Percentiles rank a stretch among this genome's conserved stretches.
Conservation (phyloP, 129 eudicot species). For the Saposhnikovia divaricata region DNA sequence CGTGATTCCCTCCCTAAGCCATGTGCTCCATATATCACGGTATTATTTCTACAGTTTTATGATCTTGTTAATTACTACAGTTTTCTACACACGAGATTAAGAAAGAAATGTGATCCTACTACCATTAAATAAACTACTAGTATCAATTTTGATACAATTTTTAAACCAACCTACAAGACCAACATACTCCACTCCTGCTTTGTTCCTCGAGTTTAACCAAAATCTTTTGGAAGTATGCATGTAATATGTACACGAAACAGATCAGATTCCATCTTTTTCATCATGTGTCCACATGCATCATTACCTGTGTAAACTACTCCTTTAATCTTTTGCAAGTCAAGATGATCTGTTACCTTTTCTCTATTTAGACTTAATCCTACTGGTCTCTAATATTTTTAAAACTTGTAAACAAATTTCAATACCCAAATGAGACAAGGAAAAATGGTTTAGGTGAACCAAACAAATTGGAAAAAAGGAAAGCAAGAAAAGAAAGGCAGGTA, state of each 20-base stretch:
- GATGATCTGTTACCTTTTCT: background rate
- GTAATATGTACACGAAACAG: background rate
- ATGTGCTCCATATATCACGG: background rate
- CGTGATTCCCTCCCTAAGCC: slow-evolving; percentile 22
- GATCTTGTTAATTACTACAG: background rate
- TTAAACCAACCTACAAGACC: background rate
- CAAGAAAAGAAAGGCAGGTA: slow-evolving; percentile 6
- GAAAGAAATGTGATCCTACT: background rate
- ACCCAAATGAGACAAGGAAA: too few relatives aligned
- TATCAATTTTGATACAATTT: background rate
- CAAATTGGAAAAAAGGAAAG: background rate
- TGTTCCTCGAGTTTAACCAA: slow-evolving; percentile 10
- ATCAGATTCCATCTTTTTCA: background rate
- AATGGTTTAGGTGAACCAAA: background rate
- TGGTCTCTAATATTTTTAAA: background rate
- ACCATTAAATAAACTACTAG: background rate
- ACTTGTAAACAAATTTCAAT: too few relatives aligned
- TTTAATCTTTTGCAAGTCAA: background rate
- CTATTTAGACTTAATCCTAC: background rate
- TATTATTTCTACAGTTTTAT: background rate
- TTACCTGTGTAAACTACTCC: background rate
- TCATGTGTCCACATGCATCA: background rate
- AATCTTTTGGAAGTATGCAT: background rate
- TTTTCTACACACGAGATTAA: background rate
- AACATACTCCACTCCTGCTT: slow-evolving; percentile 12